These are phyloP conservation scores for Hygrophoropsis aurantiaca DNA, from an alignment of 768 basidiomycete species.

Conservation along the genomic window DNA sequence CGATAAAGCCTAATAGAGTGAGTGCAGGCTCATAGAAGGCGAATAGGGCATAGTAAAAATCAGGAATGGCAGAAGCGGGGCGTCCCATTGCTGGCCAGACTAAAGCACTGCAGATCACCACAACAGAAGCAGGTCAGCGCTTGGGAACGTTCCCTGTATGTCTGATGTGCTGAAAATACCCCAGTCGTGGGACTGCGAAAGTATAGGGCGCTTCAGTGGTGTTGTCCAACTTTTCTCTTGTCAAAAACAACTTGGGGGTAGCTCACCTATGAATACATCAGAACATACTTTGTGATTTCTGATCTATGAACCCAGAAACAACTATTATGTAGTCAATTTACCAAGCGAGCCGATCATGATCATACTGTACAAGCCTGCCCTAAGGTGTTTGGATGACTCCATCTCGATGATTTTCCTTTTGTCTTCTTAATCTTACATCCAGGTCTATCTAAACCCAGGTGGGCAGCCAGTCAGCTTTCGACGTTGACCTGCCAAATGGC, in stretches of 20 bases:
- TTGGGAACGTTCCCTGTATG: too few species aligned
- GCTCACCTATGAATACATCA: constrained; percentile 1
- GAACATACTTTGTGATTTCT: neutral
- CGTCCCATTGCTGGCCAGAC: constrained; percentile 34
- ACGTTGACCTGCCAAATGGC: constrained; percentile 73
- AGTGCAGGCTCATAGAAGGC: constrained; percentile 74
- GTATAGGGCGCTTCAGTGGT: neutral
- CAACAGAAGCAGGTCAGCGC: too few species aligned
- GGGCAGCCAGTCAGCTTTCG: constrained; percentile 38
- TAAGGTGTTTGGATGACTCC: constrained; percentile 16
- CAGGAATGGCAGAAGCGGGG: constrained; percentile 63
- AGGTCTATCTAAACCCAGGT: constrained; percentile 72
- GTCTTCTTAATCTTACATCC: constrained; percentile 47
- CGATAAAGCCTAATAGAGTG: constrained; percentile 63
- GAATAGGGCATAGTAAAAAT: constrained; percentile 72
- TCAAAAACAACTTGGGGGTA: too few species aligned
- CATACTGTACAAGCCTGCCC: constrained; percentile 30
- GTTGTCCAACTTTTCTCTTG: too few species aligned
- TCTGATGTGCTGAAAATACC: constrained; percentile 4
- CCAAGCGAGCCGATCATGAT: too few species aligned
- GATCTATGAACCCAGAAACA: neutral
- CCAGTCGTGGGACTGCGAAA: neutral
- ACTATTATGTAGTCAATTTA: too few species aligned
- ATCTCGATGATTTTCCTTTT: constrained; percentile 5
- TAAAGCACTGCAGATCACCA: constrained; percentile 9